Conservation (phyloP, 2,329 filamentous ascomycete species). For the Neospermospora avenae region DNA sequence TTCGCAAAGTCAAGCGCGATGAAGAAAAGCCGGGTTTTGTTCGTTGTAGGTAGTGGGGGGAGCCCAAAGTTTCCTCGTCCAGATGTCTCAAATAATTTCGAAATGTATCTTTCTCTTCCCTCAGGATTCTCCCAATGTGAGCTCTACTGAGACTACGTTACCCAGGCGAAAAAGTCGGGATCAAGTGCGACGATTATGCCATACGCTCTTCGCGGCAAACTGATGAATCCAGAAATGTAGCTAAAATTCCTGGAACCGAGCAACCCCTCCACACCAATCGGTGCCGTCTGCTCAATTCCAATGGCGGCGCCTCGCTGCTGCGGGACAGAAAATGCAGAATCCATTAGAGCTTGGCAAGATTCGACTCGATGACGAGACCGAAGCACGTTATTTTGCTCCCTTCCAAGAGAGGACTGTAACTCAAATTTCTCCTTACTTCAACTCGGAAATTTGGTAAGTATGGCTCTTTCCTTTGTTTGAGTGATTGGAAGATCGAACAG, state of each 20-base stretch:
- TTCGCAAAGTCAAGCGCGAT: slow-evolving; percentile 2
- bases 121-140: too few relatives aligned
- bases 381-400: slow-evolving; percentile 11
- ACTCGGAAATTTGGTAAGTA: slow-evolving; percentile 7
- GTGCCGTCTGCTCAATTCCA: not conserved
- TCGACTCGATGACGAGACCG: slow-evolving; percentile 2
- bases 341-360: not conserved
- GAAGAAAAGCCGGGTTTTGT: not conserved
- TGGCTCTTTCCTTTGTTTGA: too few relatives aligned
- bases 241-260: not conserved
- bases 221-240: not conserved
- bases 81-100: too few relatives aligned
- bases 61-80: too few relatives aligned
- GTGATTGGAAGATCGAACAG: too few relatives aligned
- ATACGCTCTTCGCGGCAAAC: not conserved
- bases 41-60: slow-evolving; percentile 1
- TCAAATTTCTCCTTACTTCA: slow-evolving; percentile 6
- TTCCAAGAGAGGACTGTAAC: slow-evolving; percentile 11
- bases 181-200: slow-evolving; percentile 7
- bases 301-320: not conserved
- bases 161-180: too few relatives aligned
- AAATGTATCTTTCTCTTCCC: too few relatives aligned
- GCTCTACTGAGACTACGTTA: too few relatives aligned
- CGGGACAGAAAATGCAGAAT: not conserved
- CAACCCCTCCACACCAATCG: not conserved